A percentile compares a stretch with the other conserved stretches of the same genome.
Evolutionary conservation across 1,284 basidiomycete species (phyloP).

Genomic region (Rhodofomes roseus): DNA sequence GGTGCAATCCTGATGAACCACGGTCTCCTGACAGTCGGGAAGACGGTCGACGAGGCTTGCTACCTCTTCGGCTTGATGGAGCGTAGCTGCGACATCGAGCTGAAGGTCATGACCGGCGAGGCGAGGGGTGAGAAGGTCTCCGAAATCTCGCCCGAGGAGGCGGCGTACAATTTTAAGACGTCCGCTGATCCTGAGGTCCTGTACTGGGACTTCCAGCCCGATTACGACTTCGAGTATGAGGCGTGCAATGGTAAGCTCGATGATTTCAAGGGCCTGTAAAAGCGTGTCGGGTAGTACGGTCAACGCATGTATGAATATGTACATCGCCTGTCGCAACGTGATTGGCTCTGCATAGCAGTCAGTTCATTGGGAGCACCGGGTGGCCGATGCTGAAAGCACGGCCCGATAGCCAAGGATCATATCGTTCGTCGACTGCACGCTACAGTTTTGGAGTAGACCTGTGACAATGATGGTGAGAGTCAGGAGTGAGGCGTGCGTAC

Average conservation of each 20-base stretch:
- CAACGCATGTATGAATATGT: neutral
- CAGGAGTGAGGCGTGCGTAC: no score
- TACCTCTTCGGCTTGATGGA: neutral
- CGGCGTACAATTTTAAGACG: neutral
- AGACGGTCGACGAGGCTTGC: neutral
- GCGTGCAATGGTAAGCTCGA: neutral
- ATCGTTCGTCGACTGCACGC: no score
- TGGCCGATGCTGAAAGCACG: neutral
- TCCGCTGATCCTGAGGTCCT: neutral
- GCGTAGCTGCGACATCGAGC: slow-evolving; percentile 1
- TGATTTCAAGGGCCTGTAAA: neutral
- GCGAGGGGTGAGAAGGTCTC: neutral
- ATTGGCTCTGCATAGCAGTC: neutral
- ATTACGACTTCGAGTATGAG: neutral
- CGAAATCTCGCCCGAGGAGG: neutral
- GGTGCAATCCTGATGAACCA: neutral
- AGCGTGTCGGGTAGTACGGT: neutral
- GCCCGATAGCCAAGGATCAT: no score
- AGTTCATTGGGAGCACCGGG: no score
- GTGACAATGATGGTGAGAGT: no score
- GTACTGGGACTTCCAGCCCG: neutral
- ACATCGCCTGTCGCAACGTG: neutral
- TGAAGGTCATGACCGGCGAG: neutral
- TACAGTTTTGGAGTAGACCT: no score
- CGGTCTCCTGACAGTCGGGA: neutral